Percentiles rank a stretch among this genome's conserved stretches.
phyloP scores from a whole-genome alignment of 2,329 filamentous ascomycete genomes.

The Penicillium sp. region DNA sequence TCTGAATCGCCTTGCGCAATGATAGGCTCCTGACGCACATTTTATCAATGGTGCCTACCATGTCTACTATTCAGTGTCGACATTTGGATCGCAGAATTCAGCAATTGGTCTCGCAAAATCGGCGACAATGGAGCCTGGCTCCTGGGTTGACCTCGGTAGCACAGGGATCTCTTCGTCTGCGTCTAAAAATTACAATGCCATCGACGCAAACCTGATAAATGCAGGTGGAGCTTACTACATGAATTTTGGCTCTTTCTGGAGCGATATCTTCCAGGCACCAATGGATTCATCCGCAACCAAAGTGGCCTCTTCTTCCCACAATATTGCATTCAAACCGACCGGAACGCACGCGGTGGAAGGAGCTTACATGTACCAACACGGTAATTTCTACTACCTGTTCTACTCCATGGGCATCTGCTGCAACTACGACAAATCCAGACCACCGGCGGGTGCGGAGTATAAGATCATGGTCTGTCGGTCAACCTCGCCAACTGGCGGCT shows the following conservation, averaged over 20 bases:
- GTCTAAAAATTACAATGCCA: slow-evolving; percentile 51
- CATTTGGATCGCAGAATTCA: slow-evolving; percentile 55
- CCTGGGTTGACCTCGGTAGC: slow-evolving; percentile 32
- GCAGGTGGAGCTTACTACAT: slow-evolving; percentile 43
- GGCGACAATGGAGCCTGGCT: slow-evolving; percentile 33
- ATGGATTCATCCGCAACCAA: slow-evolving; percentile 38
- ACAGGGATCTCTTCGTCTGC: slow-evolving; percentile 33
- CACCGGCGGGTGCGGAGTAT: slow-evolving; percentile 57
- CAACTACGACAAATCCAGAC: slow-evolving; percentile 46
- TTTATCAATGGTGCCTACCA: slow-evolving; percentile 56
- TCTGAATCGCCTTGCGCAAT: too few relatives aligned
- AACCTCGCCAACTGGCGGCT: slow-evolving; percentile 47
- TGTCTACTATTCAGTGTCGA: slow-evolving; percentile 61
- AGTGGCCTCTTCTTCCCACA: slow-evolving; percentile 33
- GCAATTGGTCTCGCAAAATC: slow-evolving; percentile 56
- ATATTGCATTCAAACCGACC: slow-evolving; percentile 50
- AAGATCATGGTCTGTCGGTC: slow-evolving; percentile 61
- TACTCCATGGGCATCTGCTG: slow-evolving; percentile 59
- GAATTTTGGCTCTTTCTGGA: slow-evolving; percentile 65
- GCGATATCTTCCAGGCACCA: slow-evolving; percentile 55
- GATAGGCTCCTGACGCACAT: slow-evolving; percentile 57
- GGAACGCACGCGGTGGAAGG: slow-evolving; percentile 53
- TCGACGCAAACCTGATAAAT: slow-evolving; percentile 53
- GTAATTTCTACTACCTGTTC: slow-evolving; percentile 59
- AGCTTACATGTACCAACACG: slow-evolving; percentile 50